phyloP scores from a whole-genome alignment of 2,329 filamentous ascomycete genomes.

The Aspergillus melleus region DNA sequence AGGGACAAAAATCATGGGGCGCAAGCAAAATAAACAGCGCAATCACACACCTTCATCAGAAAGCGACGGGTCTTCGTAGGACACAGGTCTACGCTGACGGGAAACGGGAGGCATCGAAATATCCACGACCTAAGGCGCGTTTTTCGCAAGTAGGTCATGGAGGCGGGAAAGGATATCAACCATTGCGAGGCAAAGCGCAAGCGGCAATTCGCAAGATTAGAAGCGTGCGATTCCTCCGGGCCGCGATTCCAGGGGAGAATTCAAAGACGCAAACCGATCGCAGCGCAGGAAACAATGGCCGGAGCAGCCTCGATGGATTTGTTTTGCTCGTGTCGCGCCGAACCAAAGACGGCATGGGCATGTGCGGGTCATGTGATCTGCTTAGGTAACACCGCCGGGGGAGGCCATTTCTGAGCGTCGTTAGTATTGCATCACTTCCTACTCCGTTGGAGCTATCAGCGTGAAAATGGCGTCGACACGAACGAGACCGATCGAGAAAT shows the following conservation, averaged over 20 bases:
- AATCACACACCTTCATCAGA: constrained; percentile 58
- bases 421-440: constrained; percentile 1
- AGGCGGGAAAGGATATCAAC: constrained; percentile 38
- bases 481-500: constrained; percentile 66
- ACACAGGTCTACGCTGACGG: constrained; percentile 41
- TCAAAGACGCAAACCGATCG: neutral
- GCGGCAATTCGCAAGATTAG: constrained; percentile 4
- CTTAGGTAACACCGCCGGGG: constrained; percentile 16
- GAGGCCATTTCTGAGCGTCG: neutral
- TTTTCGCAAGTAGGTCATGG: constrained; percentile 45
- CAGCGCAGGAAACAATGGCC: constrained; percentile 12
- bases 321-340: constrained; percentile 23
- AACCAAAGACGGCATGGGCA: constrained; percentile 15
- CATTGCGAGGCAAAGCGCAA: constrained; percentile 36
- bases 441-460: neutral
- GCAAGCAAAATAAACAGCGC: neutral
- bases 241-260: neutral
- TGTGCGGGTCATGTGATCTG: constrained; percentile 11
- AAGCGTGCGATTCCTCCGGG: constrained; percentile 3
- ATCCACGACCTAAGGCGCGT: constrained; percentile 48
- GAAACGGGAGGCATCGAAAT: constrained; percentile 53
- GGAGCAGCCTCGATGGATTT: constrained; percentile 4
- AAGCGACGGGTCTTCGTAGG: constrained; percentile 49
- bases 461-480: constrained; percentile 45
- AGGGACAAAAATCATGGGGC: neutral